Base-by-base conservation (phyloP, 75 land plant genomes). In the Adiantum capillusveneris region DNA sequence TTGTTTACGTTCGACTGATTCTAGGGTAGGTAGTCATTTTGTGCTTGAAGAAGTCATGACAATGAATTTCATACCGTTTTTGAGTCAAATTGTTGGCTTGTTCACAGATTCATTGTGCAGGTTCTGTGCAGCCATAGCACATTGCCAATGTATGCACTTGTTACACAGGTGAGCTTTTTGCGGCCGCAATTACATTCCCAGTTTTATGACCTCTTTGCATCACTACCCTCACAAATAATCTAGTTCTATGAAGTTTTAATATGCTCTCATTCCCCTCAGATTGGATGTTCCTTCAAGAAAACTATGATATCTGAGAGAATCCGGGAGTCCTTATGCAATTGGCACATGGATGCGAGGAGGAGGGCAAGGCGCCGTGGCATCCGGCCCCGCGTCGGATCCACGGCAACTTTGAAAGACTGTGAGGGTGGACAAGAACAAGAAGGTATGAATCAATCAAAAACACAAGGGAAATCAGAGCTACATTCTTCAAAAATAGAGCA, bases 141-240 rank as follows among this genome's bases (percentile, higher is more conserved):
- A 36, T 44, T 68, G 34, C 71, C 71, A 12, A 54, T 68, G 7
- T 68, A 68, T 46, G 37, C 56, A 11, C 67, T 68, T 51, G 71
- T 60, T 27, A 62, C 65, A 36, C 71, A 68, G 71, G 71, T 68
- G 9, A 34, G 37, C 9, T 18, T 31, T 25, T 17, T 14, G 31
- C 18, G n/a, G n/a, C 3, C 3, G 37, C n/a, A n/a, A 34, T 34
- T 34, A 5, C 37, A 3, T 34, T 34, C 37, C 37, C 9, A 34
- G 37, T 34, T 3, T 9, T 34, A 5, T 34, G 3, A 5, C 7
- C 9, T 34, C 9, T 34, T 34, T 3, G 37, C 37, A 3, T 9
- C 37, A 5, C 37, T 34, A 5, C 37, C 37, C 37, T 9, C 9
- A n/a, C n/a, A n/a, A n/a, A n/a, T n/a, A n/a, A n/a, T n/a, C n/a